These are phyloP conservation scores for Penicillium brasilianum DNA, from an alignment of 2,329 filamentous ascomycete species.

Conservation along the genomic window DNA sequence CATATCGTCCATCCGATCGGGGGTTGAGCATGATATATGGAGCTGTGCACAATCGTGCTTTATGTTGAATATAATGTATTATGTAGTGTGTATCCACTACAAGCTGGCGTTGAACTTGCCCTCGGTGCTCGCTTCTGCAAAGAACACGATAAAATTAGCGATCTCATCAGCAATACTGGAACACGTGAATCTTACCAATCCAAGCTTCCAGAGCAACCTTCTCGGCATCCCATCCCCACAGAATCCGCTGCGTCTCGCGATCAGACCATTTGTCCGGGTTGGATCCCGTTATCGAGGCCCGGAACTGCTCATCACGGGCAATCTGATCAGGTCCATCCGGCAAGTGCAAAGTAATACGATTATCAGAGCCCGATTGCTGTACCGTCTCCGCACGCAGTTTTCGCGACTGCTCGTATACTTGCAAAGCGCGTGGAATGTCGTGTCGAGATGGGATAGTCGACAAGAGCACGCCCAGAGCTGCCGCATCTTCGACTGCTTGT, in stretches of 20 bases:
- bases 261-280: slow-evolving; percentile 69
- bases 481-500: slow-evolving; percentile 52
- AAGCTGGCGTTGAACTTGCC: slow-evolving; percentile 25
- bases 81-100: slow-evolving; percentile 9
- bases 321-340: slow-evolving; percentile 48
- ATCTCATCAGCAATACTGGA: background rate
- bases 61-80: slow-evolving; percentile 6
- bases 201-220: slow-evolving; percentile 38
- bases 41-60: background rate
- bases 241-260: slow-evolving; percentile 63
- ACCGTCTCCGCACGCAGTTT: slow-evolving; percentile 48
- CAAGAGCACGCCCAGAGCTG: slow-evolving; percentile 42
- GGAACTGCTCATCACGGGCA: slow-evolving; percentile 48
- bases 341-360: slow-evolving; percentile 44
- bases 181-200: slow-evolving; percentile 29
- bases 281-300: slow-evolving; percentile 30
- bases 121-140: background rate
- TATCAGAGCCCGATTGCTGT: slow-evolving; percentile 44
- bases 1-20: background rate
- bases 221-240: slow-evolving; percentile 48
- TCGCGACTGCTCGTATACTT: slow-evolving; percentile 44
- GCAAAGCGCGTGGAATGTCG: slow-evolving; percentile 43
- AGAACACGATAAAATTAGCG: background rate
- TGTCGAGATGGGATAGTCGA: slow-evolving; percentile 37
- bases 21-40: background rate